Conservation (phyloP, 2,329 filamentous ascomycete species). For the Botryotinia calthae region DNA sequence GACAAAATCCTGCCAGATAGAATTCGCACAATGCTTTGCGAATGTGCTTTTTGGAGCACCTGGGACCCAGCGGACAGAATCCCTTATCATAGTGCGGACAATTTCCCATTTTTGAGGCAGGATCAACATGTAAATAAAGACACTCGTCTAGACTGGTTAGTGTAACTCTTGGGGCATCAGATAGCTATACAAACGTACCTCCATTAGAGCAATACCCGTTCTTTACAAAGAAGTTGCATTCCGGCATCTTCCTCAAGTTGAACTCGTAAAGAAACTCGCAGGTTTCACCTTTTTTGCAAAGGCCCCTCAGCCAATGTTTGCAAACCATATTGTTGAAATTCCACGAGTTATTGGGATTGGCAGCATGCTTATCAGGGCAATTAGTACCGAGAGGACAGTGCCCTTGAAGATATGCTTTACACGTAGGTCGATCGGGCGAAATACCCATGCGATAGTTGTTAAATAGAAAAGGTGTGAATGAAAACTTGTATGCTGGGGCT, state of each 20-base stretch:
- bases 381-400: constrained; percentile 81
- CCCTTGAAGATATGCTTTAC: constrained; percentile 80
- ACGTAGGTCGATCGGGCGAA: constrained; percentile 73
- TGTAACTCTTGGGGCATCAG: constrained; percentile 3
- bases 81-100: constrained; percentile 93
- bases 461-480: constrained; percentile 82
- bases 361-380: constrained; percentile 78
- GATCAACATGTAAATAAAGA: constrained; percentile 85
- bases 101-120: constrained; percentile 72
- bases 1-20: constrained; percentile 93
- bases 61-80: constrained; percentile 87
- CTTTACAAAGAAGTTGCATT: constrained; percentile 93
- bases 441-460: constrained; percentile 82
- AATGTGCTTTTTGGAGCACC: constrained; percentile 86
- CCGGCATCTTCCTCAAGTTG: constrained; percentile 96
- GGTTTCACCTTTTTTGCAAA: constrained; percentile 95
- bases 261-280: constrained; percentile 99
- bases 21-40: constrained; percentile 76
- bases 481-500: constrained; percentile 64
- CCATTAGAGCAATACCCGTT: constrained; percentile 96
- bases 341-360: constrained; percentile 40
- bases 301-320: constrained; percentile 96
- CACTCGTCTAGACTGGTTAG: constrained; percentile 67
- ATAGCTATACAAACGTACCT: constrained; percentile 29
- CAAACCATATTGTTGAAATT: constrained; percentile 84